Evolutionary conservation across 1,284 basidiomycete genomes (phyloP).

Genomic region (Naganishia liquefaciens): DNA sequence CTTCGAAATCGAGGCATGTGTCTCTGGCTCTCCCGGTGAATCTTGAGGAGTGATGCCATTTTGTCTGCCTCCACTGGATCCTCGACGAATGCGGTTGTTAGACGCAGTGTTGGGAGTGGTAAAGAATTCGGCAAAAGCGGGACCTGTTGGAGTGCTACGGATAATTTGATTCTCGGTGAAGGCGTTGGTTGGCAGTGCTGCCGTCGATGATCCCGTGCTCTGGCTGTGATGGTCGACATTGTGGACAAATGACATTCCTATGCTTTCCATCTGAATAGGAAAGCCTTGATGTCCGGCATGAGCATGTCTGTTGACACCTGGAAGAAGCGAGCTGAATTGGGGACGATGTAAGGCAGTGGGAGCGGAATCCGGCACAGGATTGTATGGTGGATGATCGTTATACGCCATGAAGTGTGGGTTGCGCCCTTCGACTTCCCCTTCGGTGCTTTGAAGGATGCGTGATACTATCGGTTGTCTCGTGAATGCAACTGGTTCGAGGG

Average conservation of each 20-base stretch:
- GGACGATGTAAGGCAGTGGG: neutral
- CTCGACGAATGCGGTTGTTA: neutral
- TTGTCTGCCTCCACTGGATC: neutral
- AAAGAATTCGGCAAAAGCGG: slow-evolving; percentile 15
- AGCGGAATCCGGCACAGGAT: neutral
- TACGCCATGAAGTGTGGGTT: neutral
- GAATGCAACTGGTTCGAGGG: no score
- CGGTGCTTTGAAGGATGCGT: no score
- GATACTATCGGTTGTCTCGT: no score
- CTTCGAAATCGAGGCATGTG: neutral
- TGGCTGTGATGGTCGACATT: neutral
- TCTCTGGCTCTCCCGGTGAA: neutral
- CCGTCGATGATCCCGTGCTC: neutral
- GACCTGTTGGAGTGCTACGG: slow-evolving; percentile 4
- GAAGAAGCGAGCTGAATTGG: neutral
- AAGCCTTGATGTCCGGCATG: slow-evolving; percentile 1
- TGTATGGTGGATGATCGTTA: neutral
- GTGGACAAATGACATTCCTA: slow-evolving; percentile 8
- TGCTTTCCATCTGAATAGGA: neutral
- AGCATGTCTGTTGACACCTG: neutral
- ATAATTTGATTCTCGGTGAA: neutral
- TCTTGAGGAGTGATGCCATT: neutral
- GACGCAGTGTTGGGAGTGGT: slow-evolving; percentile 1
- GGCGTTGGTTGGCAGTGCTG: neutral
- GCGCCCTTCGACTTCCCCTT: no score